A percentile compares a stretch with the other conserved stretches of the same genome.
phyloP scores from a whole-genome alignment of 805 yeast genomes.

The Starmerella vaccinii region DNA sequence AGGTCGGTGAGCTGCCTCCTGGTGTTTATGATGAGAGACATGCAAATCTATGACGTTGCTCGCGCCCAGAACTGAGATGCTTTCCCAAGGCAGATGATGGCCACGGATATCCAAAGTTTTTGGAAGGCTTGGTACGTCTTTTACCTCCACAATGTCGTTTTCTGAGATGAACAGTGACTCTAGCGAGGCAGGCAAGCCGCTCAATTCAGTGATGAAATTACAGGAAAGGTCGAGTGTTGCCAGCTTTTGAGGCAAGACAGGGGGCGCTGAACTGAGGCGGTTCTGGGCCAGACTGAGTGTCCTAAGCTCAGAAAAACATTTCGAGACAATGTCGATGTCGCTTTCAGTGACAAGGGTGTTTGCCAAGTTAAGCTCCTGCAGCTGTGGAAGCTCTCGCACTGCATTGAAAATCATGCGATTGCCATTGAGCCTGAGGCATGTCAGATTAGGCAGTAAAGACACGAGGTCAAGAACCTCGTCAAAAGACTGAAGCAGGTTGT shows the following conservation, averaged over 20 bases:
- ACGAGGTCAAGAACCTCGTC: slow-evolving; percentile 35
- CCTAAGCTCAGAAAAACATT: slow-evolving; percentile 14
- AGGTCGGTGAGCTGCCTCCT: slow-evolving; percentile 26
- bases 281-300: slow-evolving; percentile 31
- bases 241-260: slow-evolving; percentile 16
- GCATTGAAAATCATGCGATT: slow-evolving; percentile 27
- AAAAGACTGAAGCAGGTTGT: slow-evolving; percentile 43
- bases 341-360: slow-evolving; percentile 15
- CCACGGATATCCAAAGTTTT: neutral
- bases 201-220: slow-evolving; percentile 29
- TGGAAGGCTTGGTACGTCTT: neutral
- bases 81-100: slow-evolving; percentile 6
- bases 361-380: slow-evolving; percentile 33
- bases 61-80: slow-evolving; percentile 27
- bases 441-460: slow-evolving; percentile 30
- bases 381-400: neutral
- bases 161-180: neutral
- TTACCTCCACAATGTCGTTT: neutral
- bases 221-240: slow-evolving; percentile 32
- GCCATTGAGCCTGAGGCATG: slow-evolving; percentile 40
- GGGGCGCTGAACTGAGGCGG: slow-evolving; percentile 31
- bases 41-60: slow-evolving; percentile 35
- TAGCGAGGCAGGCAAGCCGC: neutral
- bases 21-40: slow-evolving; percentile 36
- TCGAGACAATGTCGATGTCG: slow-evolving; percentile 1